Evolutionary conservation across 306 rosid genomes (phyloP), one percentile per base, ranked within the genome.

Genomic region (Heteromeles arbutifolia): DNA sequence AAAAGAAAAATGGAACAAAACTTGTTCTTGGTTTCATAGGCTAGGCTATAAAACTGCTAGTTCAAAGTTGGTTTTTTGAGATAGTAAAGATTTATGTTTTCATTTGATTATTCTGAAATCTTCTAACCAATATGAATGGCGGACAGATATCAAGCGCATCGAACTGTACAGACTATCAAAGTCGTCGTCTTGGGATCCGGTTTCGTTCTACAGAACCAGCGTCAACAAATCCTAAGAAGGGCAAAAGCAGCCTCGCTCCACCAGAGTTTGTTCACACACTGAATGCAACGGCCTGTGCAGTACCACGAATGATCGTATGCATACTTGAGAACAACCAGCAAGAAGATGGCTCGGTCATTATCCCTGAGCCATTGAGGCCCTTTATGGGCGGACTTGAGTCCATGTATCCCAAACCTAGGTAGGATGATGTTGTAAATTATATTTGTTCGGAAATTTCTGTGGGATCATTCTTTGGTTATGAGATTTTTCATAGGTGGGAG

Each of bases 271-370:
- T 90, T 63, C 98, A 94, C 84, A 94, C 98, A 1, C 79, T 94
- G 75, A 94, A 94, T 69, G 98, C 98, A 39, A 94, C 98, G 18
- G 98, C 98, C 14, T 92, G 98, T 85, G 98, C 97, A 4, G 90
- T 90, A 34, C 97, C 97, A 0, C 85, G 95, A 64, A 92, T 94
- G 98, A 88, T 94, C 64, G 74, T 94, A 45, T 90, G 98, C 71
- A 76, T 92, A 76, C 93, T 94, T 22, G 98, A 93, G 82, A 90
- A 87, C 84, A 85, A 89, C 85, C 97, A 93, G 83, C 97, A 88
- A 85, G 89, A 90, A 88, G 96, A 90, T 45, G 98, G 98, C 29
- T 86, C 89, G 45, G 87, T 90, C 53, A 71, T 85, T 73, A 85
- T 93, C 39, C 98, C 98, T 3, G 89, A 89, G 84, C 88, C 95